Evolutionary conservation across 345 rosid genomes (phyloP), one percentile per base, ranked within the genome.

Genomic region (Viola odorata): DNA sequence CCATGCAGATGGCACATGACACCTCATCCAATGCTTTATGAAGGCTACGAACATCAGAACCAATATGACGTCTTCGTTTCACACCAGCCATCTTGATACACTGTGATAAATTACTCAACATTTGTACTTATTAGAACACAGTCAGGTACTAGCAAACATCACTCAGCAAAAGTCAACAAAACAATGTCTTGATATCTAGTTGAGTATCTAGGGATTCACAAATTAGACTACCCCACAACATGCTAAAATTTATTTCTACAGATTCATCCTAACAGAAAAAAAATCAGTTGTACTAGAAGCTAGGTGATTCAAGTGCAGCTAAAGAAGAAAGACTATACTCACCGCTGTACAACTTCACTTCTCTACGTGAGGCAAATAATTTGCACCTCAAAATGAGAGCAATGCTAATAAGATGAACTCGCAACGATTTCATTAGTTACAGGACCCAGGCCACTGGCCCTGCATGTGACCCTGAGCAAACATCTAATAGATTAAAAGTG

Each of bases 41-140:
- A 70, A 82, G 75, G 74, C 83, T 78, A 75, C 47, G 76, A 69
- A 55, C 79, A 78, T 91, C 96, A 56, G 91, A 82, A 72, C 81
- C 95, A 72, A 80, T 70, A 83, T 68, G 67, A 71, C 73, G 62
- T 81, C 88, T 88, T 78, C 90, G 85, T 85, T 88, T 88, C 72
- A 86, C 79, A 82, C 91, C 98, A 78, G 98, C 88, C 98, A 91
- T 91, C 90, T 91, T 80, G 88, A 60, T 71, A 57, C 81, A 81
- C 95, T 85, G 91, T 82, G 74, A 84, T 77, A 63, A 77, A 81
- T 82, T 83, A 78, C 96, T 91, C 81, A 80, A 77, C 75, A 78
- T 73, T 77, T 62, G 75, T 78, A 81, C 74, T 75, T 60, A 79
- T 83, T 55, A 83, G 80, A 82, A 82, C 53, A 75, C 15, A 23